phyloP scores from a whole-genome alignment of 2,329 filamentous ascomycete species.

The Clarireedia sp. region DNA sequence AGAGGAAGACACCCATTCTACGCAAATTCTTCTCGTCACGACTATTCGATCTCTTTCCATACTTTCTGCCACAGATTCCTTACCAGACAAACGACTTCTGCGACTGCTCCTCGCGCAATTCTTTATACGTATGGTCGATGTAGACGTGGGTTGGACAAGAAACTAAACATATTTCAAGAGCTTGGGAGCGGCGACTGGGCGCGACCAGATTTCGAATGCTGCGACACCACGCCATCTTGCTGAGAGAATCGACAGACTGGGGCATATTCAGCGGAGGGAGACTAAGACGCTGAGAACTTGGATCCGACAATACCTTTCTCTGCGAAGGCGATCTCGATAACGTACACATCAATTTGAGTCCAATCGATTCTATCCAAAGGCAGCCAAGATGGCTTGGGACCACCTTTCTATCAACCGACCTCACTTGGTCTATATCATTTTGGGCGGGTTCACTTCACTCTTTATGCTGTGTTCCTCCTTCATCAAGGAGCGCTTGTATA shows the following conservation, averaged over 20 bases:
- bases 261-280: constrained; percentile 17
- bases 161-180: background rate
- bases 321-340: background rate
- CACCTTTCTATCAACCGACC: constrained; percentile 83
- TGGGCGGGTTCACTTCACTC: constrained; percentile 92
- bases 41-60: background rate
- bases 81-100: background rate
- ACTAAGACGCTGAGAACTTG: constrained; percentile 12
- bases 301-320: background rate
- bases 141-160: background rate
- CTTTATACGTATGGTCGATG: background rate
- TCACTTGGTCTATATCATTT: constrained; percentile 96
- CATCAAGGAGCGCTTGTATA: constrained; percentile 98
- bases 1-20: background rate
- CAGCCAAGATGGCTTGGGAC: constrained; percentile 61
- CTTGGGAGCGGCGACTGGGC: constrained; percentile 43
- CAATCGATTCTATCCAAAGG: background rate
- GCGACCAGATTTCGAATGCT: constrained; percentile 39
- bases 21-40: background rate
- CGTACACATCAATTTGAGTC: background rate
- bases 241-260: constrained; percentile 30
- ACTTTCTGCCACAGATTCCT: background rate
- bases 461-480: constrained; percentile 98
- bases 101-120: background rate
- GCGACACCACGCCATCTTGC: constrained; percentile 27